phyloP scores from a whole-genome alignment of 306 rosid species.

The apple (Malus domestica) region DNA sequence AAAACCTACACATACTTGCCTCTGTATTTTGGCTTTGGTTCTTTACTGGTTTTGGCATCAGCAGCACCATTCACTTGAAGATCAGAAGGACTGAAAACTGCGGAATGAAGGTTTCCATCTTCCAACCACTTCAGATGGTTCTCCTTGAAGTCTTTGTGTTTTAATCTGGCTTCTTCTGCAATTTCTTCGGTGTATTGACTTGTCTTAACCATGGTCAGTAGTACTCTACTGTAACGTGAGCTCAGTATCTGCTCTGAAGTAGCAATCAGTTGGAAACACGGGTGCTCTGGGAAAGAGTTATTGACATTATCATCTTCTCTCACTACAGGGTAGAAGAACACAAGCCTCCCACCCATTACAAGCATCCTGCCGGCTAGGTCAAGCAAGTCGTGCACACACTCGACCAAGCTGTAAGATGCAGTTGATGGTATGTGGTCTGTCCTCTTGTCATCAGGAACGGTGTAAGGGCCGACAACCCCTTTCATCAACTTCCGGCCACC shows the following conservation, averaged over 20 bases:
- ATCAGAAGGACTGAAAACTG: conserved; percentile 65
- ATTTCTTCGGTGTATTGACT: conserved; percentile 65
- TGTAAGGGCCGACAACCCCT: conserved; percentile 68
- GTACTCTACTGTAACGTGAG: conserved; percentile 78
- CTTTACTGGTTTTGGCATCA: conserved; percentile 45
- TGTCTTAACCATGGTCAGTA: conserved; percentile 77
- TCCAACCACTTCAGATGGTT: conserved; percentile 90
- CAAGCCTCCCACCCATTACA: conserved; percentile 77
- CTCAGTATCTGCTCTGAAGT: conserved; percentile 87
- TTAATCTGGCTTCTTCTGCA: conserved; percentile 57
- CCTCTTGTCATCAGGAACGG: conserved; percentile 85
- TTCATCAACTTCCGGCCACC: conserved; percentile 91
- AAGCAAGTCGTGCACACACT: conserved; percentile 94
- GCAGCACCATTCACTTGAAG: conserved; percentile 22
- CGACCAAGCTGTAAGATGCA: conserved; percentile 74
- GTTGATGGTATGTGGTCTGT: conserved; percentile 93
- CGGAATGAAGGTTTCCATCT: conserved; percentile 96
- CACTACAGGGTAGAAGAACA: conserved; percentile 84
- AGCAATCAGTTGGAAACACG: conserved; percentile 59
- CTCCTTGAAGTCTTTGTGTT: conserved; percentile 70
- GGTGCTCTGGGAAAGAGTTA: conserved; percentile 65
- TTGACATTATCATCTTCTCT: conserved; percentile 63
- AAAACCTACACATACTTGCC: conserved; percentile 75
- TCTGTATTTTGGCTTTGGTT: conserved; percentile 75
- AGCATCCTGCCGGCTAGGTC: conserved; percentile 87